phyloP scores from a whole-genome alignment of 345 rosid species.

The Kernera saxatilis region DNA sequence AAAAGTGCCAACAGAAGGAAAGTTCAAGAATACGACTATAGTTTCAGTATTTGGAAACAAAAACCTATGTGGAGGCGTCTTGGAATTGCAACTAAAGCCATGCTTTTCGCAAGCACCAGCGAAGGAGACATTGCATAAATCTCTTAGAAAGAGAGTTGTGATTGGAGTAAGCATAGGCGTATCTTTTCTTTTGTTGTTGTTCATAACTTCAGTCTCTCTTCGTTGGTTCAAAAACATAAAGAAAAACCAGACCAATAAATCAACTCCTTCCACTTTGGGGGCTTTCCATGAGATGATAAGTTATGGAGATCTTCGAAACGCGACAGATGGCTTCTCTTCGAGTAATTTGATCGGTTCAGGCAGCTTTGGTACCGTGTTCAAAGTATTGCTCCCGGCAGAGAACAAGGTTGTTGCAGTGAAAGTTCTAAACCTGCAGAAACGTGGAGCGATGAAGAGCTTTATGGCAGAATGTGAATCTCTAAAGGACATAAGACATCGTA shows the following conservation, averaged over 20 bases:
- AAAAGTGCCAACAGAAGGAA: neutral
- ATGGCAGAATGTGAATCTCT: constrained; percentile 41
- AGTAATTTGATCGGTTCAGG: neutral
- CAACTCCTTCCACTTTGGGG: neutral
- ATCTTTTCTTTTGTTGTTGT: neutral
- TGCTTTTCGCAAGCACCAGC: neutral
- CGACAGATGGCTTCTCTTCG: neutral
- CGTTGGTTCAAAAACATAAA: neutral
- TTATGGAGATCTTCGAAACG: neutral
- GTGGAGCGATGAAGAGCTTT: constrained; percentile 44
- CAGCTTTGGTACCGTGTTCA: neutral
- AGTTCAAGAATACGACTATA: neutral
- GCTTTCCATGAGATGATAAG: neutral
- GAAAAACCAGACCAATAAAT: neutral
- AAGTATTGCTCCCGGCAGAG: neutral
- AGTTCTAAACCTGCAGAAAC: constrained; percentile 33
- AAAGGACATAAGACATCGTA: constrained; percentile 41
- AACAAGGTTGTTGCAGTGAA: constrained; percentile 24
- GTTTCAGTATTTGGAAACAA: neutral
- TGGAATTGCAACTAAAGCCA: neutral
- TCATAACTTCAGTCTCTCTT: neutral
- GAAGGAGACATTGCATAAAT: neutral
- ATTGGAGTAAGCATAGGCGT: neutral
- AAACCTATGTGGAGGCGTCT: neutral
- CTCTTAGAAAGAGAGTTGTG: neutral